Evolutionary conservation across 1,284 basidiomycete genomes (phyloP), one percentile per base, ranked within the genome.

Genomic region (Coniophora puteana): DNA sequence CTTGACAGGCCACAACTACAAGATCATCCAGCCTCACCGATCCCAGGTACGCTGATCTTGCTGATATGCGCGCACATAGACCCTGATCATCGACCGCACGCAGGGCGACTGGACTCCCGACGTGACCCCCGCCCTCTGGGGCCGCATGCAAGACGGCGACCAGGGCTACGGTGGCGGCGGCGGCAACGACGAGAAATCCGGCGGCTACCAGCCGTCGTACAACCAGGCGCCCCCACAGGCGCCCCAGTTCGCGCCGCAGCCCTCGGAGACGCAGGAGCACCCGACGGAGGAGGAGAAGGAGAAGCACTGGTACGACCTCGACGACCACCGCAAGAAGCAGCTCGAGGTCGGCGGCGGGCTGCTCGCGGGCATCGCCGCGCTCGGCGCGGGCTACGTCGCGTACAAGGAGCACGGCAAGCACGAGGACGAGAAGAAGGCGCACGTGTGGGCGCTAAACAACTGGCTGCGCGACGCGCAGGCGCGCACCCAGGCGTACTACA

Each of bases 311-410:
- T 73, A 65, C 44, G 71, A 74, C 47, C 51, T 78, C 28, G 68
- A 73, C 40, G 72, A 76, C 6, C 52, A 74, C 4, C 68, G 62
- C 47, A 82, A 82, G 69, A 71, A 80, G 52, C 58, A 78, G 47
- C 64, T 82, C 34, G 72, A 76, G 68, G 82, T 85, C 45, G 83
- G 80, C 22, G 83, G 79, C 28, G 83, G 80, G 23, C 50, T 86
- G 26, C 59, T 72, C 28, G 76, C 72, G 3, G 82, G 79, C 3
- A 58, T 66, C 24, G 74, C 71, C 14, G 57, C 65, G 8, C 40
- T 80, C 24, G 80, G 68, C 43, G 79, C 61, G 8, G 82, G 80
- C 5, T 61, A 65, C 41, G 57, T 61, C 36, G 76, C 73, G 1
- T 80, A 70, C 61, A 76, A 80, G 43, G 50, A 74, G 14, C 76